Evolutionary conservation across 306 rosid genomes (phyloP), one percentile per base, ranked within the genome.

Genomic region (Spatholobus suberectus): DNA sequence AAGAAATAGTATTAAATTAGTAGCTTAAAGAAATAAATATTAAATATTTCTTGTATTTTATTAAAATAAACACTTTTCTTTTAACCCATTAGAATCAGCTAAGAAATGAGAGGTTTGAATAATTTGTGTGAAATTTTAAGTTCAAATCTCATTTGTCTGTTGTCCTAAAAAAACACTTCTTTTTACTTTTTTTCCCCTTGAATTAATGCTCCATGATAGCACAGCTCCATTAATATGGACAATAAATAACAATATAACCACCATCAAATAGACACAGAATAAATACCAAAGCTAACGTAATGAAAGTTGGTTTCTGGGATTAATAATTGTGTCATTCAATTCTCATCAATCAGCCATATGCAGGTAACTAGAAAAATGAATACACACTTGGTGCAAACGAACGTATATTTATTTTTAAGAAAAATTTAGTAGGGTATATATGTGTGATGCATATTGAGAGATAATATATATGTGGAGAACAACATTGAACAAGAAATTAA

Each of bases 221-320:
- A 73, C 7, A 74, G 4, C 21, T 74, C 51, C 51, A 75, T 75
- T 15, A 57, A 58, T 57, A 26, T 41, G 15, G 6, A 40, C n/a
- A 21, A 40, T 59, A 43, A 43, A 58, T 58, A 40, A 59, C 3
- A 17, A 47, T 76, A 76, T 38, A 34, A 14, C 82, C 4, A 34
- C 81, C 23, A 18, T 21, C 21, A 74, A 74, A 75, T 75, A 46
- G 65, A 63, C 23, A 12, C 51, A 46, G 13, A 76, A n/a, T 49
- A 66, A 78, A 66, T 65, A 17, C 51, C 38, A 4, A 63, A 47
- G 24, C 75, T 67, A 78, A 20, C 75, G 7, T 35, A 52, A 65
- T 8, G 27, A 17, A 67, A 68, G 69, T 49, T 51, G 75, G 55
- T 38, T 78, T 68, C 5, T 23, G 57, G n/a, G 44, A 26, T 59